Percentiles rank a stretch among this genome's conserved stretches.
Evolutionary conservation across 352 stramenopile genomes (phyloP).

Genomic region (Globisporangium uncinulatum): DNA sequence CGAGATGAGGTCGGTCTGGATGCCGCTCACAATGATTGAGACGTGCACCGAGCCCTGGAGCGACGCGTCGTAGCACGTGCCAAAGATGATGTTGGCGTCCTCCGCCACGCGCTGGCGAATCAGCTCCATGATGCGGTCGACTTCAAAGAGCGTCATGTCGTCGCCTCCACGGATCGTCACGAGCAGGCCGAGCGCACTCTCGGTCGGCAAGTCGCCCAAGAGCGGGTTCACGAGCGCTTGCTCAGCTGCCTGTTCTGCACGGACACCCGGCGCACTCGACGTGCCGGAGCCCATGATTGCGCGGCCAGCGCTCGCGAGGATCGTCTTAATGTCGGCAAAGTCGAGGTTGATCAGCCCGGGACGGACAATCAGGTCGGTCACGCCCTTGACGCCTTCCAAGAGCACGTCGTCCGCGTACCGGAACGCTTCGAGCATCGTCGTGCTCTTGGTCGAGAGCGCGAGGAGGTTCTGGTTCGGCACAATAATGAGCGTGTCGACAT

Average conservation of each 20-base stretch:
- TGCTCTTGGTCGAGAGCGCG: slow-evolving; percentile 89
- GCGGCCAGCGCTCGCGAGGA: slow-evolving; percentile 91
- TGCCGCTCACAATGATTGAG: slow-evolving; percentile 86
- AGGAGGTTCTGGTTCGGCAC: slow-evolving; percentile 97
- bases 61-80: slow-evolving; percentile 82
- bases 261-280: slow-evolving; percentile 44
- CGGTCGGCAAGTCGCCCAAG: slow-evolving; percentile 91
- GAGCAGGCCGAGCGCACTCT: slow-evolving; percentile 90
- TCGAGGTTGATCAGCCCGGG: slow-evolving; percentile 97
- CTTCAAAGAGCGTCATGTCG: slow-evolving; percentile 93
- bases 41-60: slow-evolving; percentile 79
- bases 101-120: slow-evolving; percentile 73
- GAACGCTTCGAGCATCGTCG: slow-evolving; percentile 92
- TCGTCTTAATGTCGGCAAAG: slow-evolving; percentile 96
- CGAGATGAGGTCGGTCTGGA: slow-evolving; percentile 81
- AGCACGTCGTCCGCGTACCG: slow-evolving; percentile 94
- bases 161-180: slow-evolving; percentile 94
- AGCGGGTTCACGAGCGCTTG: slow-evolving; percentile 94
- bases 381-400: slow-evolving; percentile 93
- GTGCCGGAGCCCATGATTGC: slow-evolving; percentile 95
- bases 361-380: slow-evolving; percentile 95
- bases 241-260: slow-evolving; percentile 87
- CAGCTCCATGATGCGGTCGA: slow-evolving; percentile 86
- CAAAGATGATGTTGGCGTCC: slow-evolving; percentile 88
- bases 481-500: slow-evolving; percentile 95